A percentile compares a stretch with the other conserved stretches of the same genome.
Evolutionary conservation across 1,284 basidiomycete genomes (phyloP).

Genomic region (Pisolithus thermaeus): DNA sequence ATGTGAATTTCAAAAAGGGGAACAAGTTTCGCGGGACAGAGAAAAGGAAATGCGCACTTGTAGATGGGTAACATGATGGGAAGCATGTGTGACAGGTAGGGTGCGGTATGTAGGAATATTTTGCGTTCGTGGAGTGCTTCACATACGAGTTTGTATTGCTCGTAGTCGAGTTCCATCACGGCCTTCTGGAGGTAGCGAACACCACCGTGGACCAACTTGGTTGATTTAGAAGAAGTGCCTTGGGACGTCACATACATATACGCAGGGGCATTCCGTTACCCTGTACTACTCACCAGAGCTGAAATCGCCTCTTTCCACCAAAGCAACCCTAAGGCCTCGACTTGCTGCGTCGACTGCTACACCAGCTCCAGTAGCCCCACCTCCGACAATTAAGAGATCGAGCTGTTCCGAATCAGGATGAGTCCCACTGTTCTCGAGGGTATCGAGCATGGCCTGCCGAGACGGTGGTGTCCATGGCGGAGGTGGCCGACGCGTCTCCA

Average conservation of each 20-base stretch:
- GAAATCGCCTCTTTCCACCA: constrained; percentile 94
- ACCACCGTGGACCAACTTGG: constrained; percentile 96
- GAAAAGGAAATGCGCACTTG: constrained; percentile 45
- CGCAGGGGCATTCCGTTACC: no score
- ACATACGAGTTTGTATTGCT: constrained; percentile 92
- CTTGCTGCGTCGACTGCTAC: constrained; percentile 92
- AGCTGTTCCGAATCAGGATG: constrained; percentile 43
- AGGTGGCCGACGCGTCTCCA: constrained; percentile 58
- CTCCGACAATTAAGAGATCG: constrained; percentile 84
- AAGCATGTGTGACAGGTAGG: constrained; percentile 87
- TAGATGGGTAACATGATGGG: constrained; percentile 95
- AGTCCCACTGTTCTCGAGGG: constrained; percentile 31
- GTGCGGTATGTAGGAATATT: constrained; percentile 94
- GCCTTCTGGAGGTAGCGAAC: constrained; percentile 98
- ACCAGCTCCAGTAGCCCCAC: constrained; percentile 93
- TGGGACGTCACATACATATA: background rate
- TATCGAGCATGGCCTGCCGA: constrained; percentile 55
- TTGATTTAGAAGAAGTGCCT: constrained; percentile 96
- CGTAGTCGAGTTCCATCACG: constrained; percentile 92
- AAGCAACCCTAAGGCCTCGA: constrained; percentile 86
- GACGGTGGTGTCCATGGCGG: constrained; percentile 73
- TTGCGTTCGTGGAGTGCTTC: constrained; percentile 92
- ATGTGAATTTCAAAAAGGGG: background rate
- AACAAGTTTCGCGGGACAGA: background rate
- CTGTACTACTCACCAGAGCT: constrained; percentile 56